A percentile compares a stretch with the other conserved stretches of the same genome.
Conservation (phyloP, 306 rosid species). For the Sicyos baderoa region DNA sequence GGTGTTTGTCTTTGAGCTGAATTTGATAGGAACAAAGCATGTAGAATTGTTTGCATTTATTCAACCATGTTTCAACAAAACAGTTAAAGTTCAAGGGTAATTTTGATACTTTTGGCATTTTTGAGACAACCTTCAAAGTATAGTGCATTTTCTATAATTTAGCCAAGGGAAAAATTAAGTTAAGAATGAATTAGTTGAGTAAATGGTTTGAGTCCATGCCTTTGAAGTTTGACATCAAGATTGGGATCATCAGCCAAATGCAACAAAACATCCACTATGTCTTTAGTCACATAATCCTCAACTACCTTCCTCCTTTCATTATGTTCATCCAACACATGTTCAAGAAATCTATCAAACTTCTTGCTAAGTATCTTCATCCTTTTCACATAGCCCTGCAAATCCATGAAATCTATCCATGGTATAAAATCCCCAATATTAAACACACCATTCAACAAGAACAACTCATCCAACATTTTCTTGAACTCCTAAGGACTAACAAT, state of each 20-base stretch:
- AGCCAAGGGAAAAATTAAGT: too few species aligned
- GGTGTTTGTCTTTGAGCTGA: too few species aligned
- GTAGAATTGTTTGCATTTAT: too few species aligned
- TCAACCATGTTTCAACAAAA: too few species aligned
- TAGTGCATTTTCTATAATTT: too few species aligned
- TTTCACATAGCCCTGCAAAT: slow-evolving; percentile 71
- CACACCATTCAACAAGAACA: slow-evolving; percentile 65
- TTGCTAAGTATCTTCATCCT: slow-evolving; percentile 68
- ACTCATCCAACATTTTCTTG: slow-evolving; percentile 72
- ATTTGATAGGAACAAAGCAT: too few species aligned
- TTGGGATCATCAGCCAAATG: slow-evolving; percentile 18
- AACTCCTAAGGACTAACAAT: slow-evolving; percentile 56
- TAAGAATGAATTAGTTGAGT: slow-evolving; percentile 20
- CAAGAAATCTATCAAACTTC: slow-evolving; percentile 60
- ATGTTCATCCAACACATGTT: slow-evolving; percentile 80
- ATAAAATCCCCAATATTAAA: slow-evolving; percentile 69
- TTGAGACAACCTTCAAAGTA: too few species aligned
- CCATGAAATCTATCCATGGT: slow-evolving; percentile 73
- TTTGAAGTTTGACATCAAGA: slow-evolving; percentile 14
- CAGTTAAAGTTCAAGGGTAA: too few species aligned
- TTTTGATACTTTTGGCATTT: too few species aligned
- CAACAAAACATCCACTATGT: slow-evolving; percentile 71
- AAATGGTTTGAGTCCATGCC: slow-evolving; percentile 12
- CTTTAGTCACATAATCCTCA: slow-evolving; percentile 42
- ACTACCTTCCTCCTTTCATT: slow-evolving; percentile 33